Evolutionary conservation across 768 basidiomycete species (phyloP).

Genomic region (Xerocomellus amylosporus): DNA sequence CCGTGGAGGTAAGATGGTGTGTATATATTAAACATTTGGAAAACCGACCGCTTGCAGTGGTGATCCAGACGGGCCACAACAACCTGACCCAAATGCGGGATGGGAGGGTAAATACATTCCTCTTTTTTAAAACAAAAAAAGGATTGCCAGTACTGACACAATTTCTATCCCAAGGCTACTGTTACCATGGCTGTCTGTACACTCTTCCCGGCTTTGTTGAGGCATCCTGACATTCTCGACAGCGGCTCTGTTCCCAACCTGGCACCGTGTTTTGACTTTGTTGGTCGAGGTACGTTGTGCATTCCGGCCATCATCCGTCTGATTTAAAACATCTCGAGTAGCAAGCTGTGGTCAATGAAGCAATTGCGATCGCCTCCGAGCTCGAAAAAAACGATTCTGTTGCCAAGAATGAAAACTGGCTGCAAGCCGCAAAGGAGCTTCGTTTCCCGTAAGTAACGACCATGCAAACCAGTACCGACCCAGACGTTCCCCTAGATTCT

Average conservation of each 20-base stretch:
- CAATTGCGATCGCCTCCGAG: slow-evolving; percentile 11
- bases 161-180: slow-evolving; percentile 12
- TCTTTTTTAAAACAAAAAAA: too few relatives aligned
- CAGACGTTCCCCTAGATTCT: slow-evolving; percentile 6
- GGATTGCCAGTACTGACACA: neutral
- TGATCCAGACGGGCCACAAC: slow-evolving; percentile 13
- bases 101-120: slow-evolving; percentile 6
- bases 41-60: slow-evolving; percentile 11
- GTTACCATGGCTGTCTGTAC: slow-evolving; percentile 18
- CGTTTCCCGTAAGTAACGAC: slow-evolving; percentile 16
- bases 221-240: neutral
- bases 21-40: too few relatives aligned
- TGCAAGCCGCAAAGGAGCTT: slow-evolving; percentile 10
- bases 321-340: neutral
- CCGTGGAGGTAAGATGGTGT: slow-evolving; percentile 7
- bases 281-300: slow-evolving; percentile 9
- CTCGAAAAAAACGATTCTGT: neutral
- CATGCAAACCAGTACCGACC: neutral
- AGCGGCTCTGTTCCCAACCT: slow-evolving; percentile 24
- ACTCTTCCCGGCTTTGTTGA: neutral
- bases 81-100: neutral
- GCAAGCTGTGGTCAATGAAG: slow-evolving; percentile 19
- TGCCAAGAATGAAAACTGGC: slow-evolving; percentile 8
- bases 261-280: slow-evolving; percentile 17
- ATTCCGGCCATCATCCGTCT: neutral